phyloP scores from a whole-genome alignment of 495 filamentous ascomycete species.

The Aspergillus ostianus region DNA sequence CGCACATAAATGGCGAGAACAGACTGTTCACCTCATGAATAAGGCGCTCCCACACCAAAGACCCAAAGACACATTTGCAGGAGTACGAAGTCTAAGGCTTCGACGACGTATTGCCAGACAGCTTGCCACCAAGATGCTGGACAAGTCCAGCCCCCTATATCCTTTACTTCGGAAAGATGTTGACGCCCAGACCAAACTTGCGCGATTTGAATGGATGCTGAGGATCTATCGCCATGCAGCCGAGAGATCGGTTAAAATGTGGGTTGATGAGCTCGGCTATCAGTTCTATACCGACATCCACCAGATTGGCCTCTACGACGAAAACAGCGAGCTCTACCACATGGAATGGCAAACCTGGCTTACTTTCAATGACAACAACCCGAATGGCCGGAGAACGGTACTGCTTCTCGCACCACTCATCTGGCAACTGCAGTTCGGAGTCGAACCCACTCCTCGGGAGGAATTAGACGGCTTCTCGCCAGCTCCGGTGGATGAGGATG shows the following conservation, averaged over 20 bases:
- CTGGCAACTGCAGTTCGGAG: neutral
- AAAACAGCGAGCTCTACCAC: neutral
- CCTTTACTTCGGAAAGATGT: neutral
- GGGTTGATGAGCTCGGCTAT: neutral
- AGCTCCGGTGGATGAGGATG: neutral
- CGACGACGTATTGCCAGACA: neutral
- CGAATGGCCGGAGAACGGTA: neutral
- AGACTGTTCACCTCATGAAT: neutral
- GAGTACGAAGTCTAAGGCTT: neutral
- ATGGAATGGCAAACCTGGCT: neutral
- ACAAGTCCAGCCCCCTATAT: neutral
- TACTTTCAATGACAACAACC: neutral
- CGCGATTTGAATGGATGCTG: neutral
- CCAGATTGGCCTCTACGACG: neutral
- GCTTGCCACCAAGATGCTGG: neutral
- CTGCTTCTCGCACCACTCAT: neutral
- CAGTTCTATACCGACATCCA: neutral
- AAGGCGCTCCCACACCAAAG: neutral
- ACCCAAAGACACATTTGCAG: neutral
- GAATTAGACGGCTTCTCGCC: neutral
- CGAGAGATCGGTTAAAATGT: neutral
- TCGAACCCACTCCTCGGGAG: neutral
- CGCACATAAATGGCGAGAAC: neutral
- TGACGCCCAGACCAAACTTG: neutral
- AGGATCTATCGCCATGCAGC: neutral